Conservation (phyloP, 139 green algal genomes). For the Chara braunii region DNA sequence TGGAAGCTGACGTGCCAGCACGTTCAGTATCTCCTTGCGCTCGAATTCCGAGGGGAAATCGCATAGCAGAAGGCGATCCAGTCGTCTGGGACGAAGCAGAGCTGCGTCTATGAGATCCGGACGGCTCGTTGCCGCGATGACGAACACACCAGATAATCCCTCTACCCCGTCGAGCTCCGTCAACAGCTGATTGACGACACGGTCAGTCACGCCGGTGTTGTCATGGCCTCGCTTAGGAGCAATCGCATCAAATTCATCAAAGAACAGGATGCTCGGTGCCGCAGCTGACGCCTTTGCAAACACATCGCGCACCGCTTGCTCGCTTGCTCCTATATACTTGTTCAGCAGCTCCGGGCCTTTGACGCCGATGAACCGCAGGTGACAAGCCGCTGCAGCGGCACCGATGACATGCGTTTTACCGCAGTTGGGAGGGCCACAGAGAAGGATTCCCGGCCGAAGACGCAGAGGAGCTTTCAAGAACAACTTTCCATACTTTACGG, state of each 20-base stretch:
- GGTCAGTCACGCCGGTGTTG: slow-evolving; percentile 85
- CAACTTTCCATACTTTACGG: slow-evolving; percentile 50
- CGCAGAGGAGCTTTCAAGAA: slow-evolving; percentile 64
- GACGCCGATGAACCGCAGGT: slow-evolving; percentile 58
- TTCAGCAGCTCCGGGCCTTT: slow-evolving; percentile 96
- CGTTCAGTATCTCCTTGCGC: slow-evolving; percentile 33
- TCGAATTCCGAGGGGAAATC: slow-evolving; percentile 38
- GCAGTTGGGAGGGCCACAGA: slow-evolving; percentile 88
- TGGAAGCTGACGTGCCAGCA: slow-evolving; percentile 17
- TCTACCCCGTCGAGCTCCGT: slow-evolving; percentile 96
- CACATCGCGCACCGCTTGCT: slow-evolving; percentile 75
- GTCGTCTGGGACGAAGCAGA: slow-evolving; percentile 40
- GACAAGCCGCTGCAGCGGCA: slow-evolving; percentile 61
- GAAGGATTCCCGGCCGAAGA: slow-evolving; percentile 75
- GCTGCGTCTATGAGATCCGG: slow-evolving; percentile 47
- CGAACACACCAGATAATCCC: slow-evolving; percentile 72
- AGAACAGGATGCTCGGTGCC: slow-evolving; percentile 94
- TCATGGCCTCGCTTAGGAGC: slow-evolving; percentile 84
- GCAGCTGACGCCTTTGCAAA: slow-evolving; percentile 76
- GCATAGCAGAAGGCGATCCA: slow-evolving; percentile 41
- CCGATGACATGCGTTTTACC: slow-evolving; percentile 85
- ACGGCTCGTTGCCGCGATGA: slow-evolving; percentile 78
- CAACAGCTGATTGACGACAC: slow-evolving; percentile 93
- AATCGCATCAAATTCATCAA: slow-evolving; percentile 98
- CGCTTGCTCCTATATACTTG: slow-evolving; percentile 92